Base-by-base conservation (phyloP, 2,329 filamentous ascomycete genomes). In the Tolypocladium cylindrosporum region DNA sequence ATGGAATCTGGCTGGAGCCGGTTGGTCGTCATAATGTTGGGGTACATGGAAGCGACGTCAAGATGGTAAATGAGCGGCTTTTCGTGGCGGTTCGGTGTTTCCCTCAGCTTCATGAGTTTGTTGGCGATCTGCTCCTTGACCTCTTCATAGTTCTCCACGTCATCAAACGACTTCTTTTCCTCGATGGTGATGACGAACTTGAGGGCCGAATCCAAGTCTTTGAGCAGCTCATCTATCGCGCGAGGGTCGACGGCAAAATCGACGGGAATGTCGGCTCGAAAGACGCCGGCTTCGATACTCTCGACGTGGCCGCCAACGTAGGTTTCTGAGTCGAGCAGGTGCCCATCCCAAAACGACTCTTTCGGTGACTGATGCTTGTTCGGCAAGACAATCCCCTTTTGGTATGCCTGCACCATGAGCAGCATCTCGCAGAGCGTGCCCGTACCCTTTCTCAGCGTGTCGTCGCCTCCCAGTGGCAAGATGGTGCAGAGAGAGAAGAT, bases 21-120 rank as follows among this genome's bases (percentile, higher is more conserved):
- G 72, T 99, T 99, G 1, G 94, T 99, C 2, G 95, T 99, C 95
- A 99, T 99, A 71, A 99, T 99, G 73, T 99, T 99, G 11, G 94
- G 94, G 71, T 99, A 99, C 94, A 99, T 99, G 60, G 94, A 97
- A 21, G 94, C 94, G 59, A 99, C 95, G 69, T 99, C 94, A 75
- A 99, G 79, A 79, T 99, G 94, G 74, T 99, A 99, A 63, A 99
- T 99, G 39, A 95, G 82, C 5, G 94, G 94, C 50, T 86, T 79
- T 71, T 99, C 94, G 64, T 79, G 85, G 61, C 94, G 83, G 66
- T 95, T 91, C 0, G 94, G 93, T 0, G 87, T 94, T 55, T 86
- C 80, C 71, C 89, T 95, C 56, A 99, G 78, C 61, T 85, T 80
- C 56, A 81, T 77, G 40, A 99, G 75, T 60, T 82, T 84, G 36